phyloP scores from a whole-genome alignment of 169 alveolate species.

The Babesia sp. region DNA sequence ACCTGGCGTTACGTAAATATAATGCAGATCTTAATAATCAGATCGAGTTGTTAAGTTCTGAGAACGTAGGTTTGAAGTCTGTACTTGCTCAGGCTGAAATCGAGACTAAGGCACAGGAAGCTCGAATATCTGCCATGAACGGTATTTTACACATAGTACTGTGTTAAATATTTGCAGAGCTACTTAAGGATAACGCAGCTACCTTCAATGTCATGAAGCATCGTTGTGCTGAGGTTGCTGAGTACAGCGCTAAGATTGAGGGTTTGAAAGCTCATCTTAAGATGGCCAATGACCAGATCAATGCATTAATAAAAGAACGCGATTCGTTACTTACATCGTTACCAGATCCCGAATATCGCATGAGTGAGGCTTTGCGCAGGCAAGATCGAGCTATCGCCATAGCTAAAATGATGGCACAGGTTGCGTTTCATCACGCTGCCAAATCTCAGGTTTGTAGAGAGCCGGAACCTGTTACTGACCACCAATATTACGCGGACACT shows the following conservation, averaged over 20 bases:
- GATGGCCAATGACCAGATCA: slow-evolving; percentile 33
- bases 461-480: background rate
- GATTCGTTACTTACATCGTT: slow-evolving; percentile 1
- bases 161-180: slow-evolving; percentile 3
- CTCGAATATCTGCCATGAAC: slow-evolving; percentile 19
- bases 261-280: slow-evolving; percentile 25
- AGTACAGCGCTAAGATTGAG: slow-evolving; percentile 35
- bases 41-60: slow-evolving; percentile 41
- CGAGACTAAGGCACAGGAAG: slow-evolving; percentile 50
- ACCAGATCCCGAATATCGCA: slow-evolving; percentile 33
- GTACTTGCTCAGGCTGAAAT: slow-evolving; percentile 47
- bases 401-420: slow-evolving; percentile 49
- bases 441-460: background rate
- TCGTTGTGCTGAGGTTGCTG: slow-evolving; percentile 33
- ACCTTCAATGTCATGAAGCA: slow-evolving; percentile 56
- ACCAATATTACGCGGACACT: background rate
- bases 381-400: slow-evolving; percentile 62
- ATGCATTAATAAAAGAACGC: slow-evolving; percentile 45
- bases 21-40: slow-evolving; percentile 30
- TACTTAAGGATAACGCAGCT: slow-evolving; percentile 46
- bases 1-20: slow-evolving; percentile 25
- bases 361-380: slow-evolving; percentile 44
- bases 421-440: background rate
- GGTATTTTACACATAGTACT: slow-evolving; percentile 21
- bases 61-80: slow-evolving; percentile 40